Conservation (phyloP, 202 grass and related monocot genomes). For the Setaria italica region DNA sequence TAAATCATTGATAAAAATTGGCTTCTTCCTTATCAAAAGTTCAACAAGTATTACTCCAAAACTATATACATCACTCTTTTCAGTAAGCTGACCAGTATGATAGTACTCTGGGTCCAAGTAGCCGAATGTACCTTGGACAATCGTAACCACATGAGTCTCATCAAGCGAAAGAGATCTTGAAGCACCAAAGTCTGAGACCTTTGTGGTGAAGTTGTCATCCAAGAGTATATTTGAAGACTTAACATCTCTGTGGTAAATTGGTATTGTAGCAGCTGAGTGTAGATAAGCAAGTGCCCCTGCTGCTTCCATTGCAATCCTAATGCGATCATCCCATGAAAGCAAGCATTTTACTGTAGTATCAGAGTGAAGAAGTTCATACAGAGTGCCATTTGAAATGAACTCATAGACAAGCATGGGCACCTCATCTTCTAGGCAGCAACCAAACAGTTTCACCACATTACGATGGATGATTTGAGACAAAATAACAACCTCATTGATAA, state of each 20-base stretch:
- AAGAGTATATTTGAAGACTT: constrained; percentile 47
- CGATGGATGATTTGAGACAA: constrained; percentile 39
- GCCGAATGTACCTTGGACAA: too few species aligned
- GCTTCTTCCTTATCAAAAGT: constrained; percentile 53
- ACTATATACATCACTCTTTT: constrained; percentile 31
- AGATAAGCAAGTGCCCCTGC: constrained; percentile 41
- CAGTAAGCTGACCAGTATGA: not conserved
- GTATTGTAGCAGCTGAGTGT: constrained; percentile 29
- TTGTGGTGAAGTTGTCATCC: constrained; percentile 6
- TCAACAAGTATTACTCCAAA: constrained; percentile 58
- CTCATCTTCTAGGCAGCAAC: constrained; percentile 42
- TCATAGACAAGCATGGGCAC: constrained; percentile 41
- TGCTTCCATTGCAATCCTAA: constrained; percentile 28
- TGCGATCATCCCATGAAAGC: constrained; percentile 42
- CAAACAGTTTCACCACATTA: constrained; percentile 41
- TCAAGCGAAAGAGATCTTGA: constrained; percentile 42
- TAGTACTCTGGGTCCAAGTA: too few species aligned
- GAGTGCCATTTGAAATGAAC: constrained; percentile 45
- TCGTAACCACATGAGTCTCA: constrained; percentile 21
- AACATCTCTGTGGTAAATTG: constrained; percentile 54
- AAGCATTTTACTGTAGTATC: not conserved
- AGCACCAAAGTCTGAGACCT: constrained; percentile 47
- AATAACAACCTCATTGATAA: constrained; percentile 44
- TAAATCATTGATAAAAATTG: constrained; percentile 43
- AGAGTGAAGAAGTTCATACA: not conserved